Base-by-base conservation (phyloP, 352 stramenopile species). In the Globisporangium camurandrum region DNA sequence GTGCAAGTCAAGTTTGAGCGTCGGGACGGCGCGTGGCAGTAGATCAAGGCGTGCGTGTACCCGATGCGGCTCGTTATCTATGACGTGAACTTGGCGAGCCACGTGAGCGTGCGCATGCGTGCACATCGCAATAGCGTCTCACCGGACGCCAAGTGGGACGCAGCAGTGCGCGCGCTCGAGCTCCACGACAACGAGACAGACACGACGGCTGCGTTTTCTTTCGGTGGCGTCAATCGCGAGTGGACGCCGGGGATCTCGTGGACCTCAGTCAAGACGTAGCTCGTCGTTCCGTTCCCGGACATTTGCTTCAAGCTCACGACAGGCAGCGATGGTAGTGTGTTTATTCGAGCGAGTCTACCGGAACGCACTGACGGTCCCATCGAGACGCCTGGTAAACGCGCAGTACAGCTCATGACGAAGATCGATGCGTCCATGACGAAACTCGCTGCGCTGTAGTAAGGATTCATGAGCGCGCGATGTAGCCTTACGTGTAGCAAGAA, bases 1-100 rank as follows among this genome's bases (percentile, higher is more conserved):
- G 30, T n/a, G 17, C n/a, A 49, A 31, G 27, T 39, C 2, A 40
- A 39, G 43, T 49, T 39, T 49, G 28, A 39, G 14, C 27, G 43
- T 11, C 43, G 27, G 16, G 27, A 40, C 22, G 43, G 43, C 20
- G 4, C 10, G 8, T 49, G 43, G 43, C 23, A 49, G 43, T 14
- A 2, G 24, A 49, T 28, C 7, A 11, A 22, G 16, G 14, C 27
- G 14, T 39, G 4, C 14, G 19, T n/a, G 12, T 8, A 2, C 1
- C 27, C 43, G 22, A 40, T n/a, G 19, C 27, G 27, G 16, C 12
- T 38, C 43, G 39, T 26, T 3, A n/a, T 24, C n/a, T 10, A 40
- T 28, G 43, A 49, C 27, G 31, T 49, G 17, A 16, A 26, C 4
- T 23, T 49, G 16, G 27, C 4, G 14, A 40, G 39, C 12, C 33